These are phyloP conservation scores for Colletotrichum abscissum DNA, from an alignment of 2,329 filamentous ascomycete genomes.

Conservation along the genomic window DNA sequence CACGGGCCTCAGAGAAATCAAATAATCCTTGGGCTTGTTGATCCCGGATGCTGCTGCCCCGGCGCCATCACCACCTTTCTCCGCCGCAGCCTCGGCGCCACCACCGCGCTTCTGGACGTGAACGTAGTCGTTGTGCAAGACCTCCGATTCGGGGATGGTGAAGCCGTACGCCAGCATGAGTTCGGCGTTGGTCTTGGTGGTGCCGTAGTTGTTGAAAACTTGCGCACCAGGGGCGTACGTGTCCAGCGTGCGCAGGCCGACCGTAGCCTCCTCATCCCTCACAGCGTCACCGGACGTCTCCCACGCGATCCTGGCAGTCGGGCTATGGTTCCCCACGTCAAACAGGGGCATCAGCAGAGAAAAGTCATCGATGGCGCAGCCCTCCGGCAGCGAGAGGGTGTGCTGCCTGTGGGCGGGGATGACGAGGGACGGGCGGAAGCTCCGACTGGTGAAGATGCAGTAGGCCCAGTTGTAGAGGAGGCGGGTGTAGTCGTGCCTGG, in stretches of 20 bases:
- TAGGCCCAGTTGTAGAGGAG: constrained; percentile 73
- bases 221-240: constrained; percentile 58
- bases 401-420: constrained; percentile 49
- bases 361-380: constrained; percentile 66
- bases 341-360: constrained; percentile 77
- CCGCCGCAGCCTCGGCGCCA: constrained; percentile 36
- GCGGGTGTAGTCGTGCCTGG: constrained; percentile 53
- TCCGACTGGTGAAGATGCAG: constrained; percentile 72
- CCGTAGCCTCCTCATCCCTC: constrained; percentile 43
- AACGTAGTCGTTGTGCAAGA: constrained; percentile 69
- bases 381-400: constrained; percentile 46
- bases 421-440: constrained; percentile 71
- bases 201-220: constrained; percentile 78
- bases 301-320: constrained; percentile 70
- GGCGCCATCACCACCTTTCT: constrained; percentile 36
- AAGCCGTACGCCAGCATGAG: constrained; percentile 74
- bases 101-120: constrained; percentile 62
- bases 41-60: too few species aligned
- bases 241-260: constrained; percentile 56
- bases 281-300: constrained; percentile 44
- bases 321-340: constrained; percentile 79
- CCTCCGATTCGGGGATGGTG: constrained; percentile 58
- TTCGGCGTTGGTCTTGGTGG: constrained; percentile 78
- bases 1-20: constrained; percentile 65
- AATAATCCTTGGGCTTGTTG: constrained; percentile 51